These are phyloP conservation scores for Saxispiralis lemnorum DNA, from an alignment of 495 filamentous ascomycete species.

Conservation along the genomic window DNA sequence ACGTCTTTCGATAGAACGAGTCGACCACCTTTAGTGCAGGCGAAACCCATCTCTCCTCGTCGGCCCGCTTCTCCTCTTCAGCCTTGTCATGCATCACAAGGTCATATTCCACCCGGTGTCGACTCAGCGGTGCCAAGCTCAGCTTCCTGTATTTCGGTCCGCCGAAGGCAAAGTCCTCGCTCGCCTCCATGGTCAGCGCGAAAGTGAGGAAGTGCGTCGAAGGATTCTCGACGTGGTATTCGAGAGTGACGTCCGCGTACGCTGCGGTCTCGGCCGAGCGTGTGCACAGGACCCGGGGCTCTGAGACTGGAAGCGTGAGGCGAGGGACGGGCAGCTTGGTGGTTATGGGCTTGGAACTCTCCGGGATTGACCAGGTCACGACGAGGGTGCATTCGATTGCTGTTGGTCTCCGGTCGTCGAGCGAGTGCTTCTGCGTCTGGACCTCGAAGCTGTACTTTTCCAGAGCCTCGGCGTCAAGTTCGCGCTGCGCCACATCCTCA, in stretches of 20 bases:
- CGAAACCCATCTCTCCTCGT: slow-evolving; percentile 39
- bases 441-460: slow-evolving; percentile 24
- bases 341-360: slow-evolving; percentile 26
- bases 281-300: slow-evolving; percentile 69
- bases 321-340: slow-evolving; percentile 56
- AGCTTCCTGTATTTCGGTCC: slow-evolving; percentile 64
- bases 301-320: slow-evolving; percentile 57
- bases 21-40: slow-evolving; percentile 62
- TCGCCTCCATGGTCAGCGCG: slow-evolving; percentile 76
- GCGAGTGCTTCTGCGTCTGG: slow-evolving; percentile 47
- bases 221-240: slow-evolving; percentile 78
- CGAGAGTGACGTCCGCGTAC: slow-evolving; percentile 30
- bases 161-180: slow-evolving; percentile 82
- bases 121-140: slow-evolving; percentile 60
- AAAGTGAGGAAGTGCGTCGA: slow-evolving; percentile 89
- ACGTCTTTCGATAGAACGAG: slow-evolving; percentile 72
- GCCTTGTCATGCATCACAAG: slow-evolving; percentile 35
- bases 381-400: slow-evolving; percentile 56
- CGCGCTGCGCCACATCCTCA: neutral
- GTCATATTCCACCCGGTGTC: slow-evolving; percentile 50
- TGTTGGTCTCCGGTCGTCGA: slow-evolving; percentile 63
- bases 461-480: neutral
- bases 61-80: slow-evolving; percentile 11
- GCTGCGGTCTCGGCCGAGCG: neutral
- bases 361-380: slow-evolving; percentile 53